Evolutionary conservation across 2,329 filamentous ascomycete genomes (phyloP).

Genomic region (Scytalidium sp.): DNA sequence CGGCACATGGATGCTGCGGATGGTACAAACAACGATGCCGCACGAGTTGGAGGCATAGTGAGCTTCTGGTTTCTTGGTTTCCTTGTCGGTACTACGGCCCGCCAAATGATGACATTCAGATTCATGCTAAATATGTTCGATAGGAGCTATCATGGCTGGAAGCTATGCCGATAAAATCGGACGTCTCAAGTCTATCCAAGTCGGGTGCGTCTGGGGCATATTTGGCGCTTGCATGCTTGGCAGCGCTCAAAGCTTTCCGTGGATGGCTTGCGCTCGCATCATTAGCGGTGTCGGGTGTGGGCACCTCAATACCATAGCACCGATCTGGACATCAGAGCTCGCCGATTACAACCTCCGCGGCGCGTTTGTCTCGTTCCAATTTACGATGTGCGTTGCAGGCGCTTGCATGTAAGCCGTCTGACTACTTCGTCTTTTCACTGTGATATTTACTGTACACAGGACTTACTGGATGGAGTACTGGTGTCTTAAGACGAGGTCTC

Average conservation of each 20-base stretch:
- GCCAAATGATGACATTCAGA: background rate
- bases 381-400: constrained; percentile 46
- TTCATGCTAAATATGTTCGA: background rate
- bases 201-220: constrained; percentile 39
- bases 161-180: constrained; percentile 30
- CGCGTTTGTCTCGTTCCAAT: constrained; percentile 62
- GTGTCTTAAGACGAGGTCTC: constrained; percentile 19
- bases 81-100: background rate
- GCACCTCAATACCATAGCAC: constrained; percentile 67
- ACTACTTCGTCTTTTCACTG: constrained; percentile 1
- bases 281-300: constrained; percentile 67
- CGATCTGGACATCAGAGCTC: constrained; percentile 69
- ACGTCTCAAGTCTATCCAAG: constrained; percentile 41
- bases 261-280: constrained; percentile 62
- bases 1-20: constrained; percentile 13
- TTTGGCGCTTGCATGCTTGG: constrained; percentile 45
- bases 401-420: constrained; percentile 10
- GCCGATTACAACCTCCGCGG: constrained; percentile 65
- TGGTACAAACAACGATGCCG: constrained; percentile 20
- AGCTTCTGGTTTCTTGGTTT: constrained; percentile 26
- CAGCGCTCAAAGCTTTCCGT: constrained; percentile 41
- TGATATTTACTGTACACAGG: constrained; percentile 7
- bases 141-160: constrained; percentile 23
- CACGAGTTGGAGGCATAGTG: constrained; percentile 22
- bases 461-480: constrained; percentile 28